Percentiles rank a stretch among this genome's conserved stretches.
Conservation (phyloP, 345 rosid species). For the Hypericum perforatum region DNA sequence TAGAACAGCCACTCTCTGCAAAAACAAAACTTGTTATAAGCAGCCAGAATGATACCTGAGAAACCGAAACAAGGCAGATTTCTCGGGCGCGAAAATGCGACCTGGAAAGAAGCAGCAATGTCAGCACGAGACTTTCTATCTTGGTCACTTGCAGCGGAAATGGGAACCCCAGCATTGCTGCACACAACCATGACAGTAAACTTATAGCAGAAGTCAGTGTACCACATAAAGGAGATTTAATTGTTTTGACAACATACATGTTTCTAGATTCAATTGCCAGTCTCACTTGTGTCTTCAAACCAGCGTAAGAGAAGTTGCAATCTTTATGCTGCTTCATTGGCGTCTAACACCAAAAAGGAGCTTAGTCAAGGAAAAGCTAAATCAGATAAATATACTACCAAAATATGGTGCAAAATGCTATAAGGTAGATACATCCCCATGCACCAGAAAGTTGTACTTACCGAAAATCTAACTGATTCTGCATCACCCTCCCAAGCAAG, state of each 20-base stretch:
- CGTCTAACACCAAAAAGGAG: constrained; percentile 33
- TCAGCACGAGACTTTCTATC: constrained; percentile 82
- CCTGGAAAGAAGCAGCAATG: constrained; percentile 97
- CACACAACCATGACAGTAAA: constrained; percentile 4
- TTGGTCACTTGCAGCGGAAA: constrained; percentile 53
- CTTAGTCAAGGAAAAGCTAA: background rate
- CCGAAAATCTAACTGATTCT: constrained; percentile 61
- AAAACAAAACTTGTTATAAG: constrained; percentile 6
- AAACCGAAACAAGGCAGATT: background rate
- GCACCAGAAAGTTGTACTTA: constrained; percentile 20
- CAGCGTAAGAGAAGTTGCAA: constrained; percentile 92
- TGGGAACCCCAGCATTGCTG: constrained; percentile 58
- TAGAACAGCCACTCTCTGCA: constrained; percentile 84
- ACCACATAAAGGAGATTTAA: constrained; percentile 5
- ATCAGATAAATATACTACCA: constrained; percentile 1
- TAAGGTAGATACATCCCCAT: background rate
- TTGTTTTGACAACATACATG: constrained; percentile 35
- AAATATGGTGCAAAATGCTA: background rate
- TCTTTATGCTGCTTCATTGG: constrained; percentile 89
- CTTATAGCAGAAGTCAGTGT: no score
- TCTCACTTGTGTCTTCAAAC: constrained; percentile 91
- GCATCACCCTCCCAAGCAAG: constrained; percentile 87
- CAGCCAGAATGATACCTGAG: background rate
- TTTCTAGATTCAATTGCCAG: constrained; percentile 80
- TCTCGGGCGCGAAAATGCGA: constrained; percentile 9